These are phyloP conservation scores for Lactarius pseudohatsudake DNA, from an alignment of 768 basidiomycete species.

Conservation along the genomic window DNA sequence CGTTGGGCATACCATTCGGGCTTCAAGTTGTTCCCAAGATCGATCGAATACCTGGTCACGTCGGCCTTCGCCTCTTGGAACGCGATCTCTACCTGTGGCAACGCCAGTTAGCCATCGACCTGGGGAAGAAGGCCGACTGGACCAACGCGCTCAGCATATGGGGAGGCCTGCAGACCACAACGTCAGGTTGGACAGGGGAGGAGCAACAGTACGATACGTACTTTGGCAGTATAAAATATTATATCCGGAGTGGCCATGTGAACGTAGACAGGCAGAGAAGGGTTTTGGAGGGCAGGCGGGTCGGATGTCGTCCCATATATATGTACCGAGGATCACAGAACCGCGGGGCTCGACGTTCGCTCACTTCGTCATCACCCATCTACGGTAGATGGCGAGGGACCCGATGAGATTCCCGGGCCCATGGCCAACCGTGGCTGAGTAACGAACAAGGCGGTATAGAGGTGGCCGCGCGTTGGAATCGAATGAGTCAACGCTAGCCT, in stretches of 20 bases:
- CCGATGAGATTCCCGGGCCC: no score
- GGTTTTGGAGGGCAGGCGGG: background rate
- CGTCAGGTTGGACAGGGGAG: background rate
- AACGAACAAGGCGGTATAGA: no score
- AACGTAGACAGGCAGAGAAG: background rate
- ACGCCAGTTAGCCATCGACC: background rate
- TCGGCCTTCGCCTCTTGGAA: slow-evolving; percentile 52
- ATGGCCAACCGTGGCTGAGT: no score
- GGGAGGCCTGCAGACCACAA: slow-evolving; percentile 46
- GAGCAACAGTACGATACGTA: background rate
- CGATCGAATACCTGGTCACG: slow-evolving; percentile 52
- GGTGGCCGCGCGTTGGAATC: no score
- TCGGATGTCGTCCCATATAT: background rate
- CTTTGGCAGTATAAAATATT: slow-evolving; percentile 43
- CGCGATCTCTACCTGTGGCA: slow-evolving; percentile 51
- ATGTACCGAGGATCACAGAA: background rate
- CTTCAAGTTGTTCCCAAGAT: slow-evolving; percentile 62
- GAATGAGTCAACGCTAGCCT: no score
- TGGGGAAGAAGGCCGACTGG: no score
- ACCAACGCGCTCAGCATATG: slow-evolving; percentile 53
- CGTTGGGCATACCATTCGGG: slow-evolving; percentile 63
- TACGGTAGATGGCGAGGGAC: no score
- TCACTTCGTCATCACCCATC: no score
- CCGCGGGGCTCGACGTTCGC: no score
- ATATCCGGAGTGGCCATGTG: slow-evolving; percentile 31